Base-by-base conservation (phyloP, 345 rosid species). In the Euclidium syriacum region DNA sequence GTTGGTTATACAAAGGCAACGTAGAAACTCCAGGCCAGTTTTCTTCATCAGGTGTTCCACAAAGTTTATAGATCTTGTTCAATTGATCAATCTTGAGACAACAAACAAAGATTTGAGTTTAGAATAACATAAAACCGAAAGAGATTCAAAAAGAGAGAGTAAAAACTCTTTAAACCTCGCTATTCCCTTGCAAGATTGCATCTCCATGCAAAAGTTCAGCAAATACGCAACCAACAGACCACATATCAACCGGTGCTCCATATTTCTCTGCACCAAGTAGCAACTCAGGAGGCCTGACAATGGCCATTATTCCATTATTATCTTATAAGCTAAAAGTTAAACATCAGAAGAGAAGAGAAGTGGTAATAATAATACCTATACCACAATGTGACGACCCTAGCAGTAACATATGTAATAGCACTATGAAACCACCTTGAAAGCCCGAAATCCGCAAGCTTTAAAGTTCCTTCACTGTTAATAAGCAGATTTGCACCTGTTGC, bases 401-500 rank as follows among this genome's bases (percentile, higher is more conserved):
- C 87, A 20, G 98, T 92, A 27, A 92, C 94, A 62, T 84, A 87
- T 65, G 76, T 73, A 63, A 83, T 89, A 53, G 87, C 97, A 75
- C 73, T 67, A 29, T 95, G 85, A 76, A 75, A 85, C 12, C 90
- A 82, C 24, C 98, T 80, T 23, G 98, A 95, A 52, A 92, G 97
- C 62, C 97, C 96, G 70, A 92, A 92, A 84, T 92, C 98, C 18
- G 98, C 95, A 43, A 92, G 94, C 83, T 92, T 92, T 65, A 92
- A 79, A 62, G 85, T 92, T 34, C 98, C 97, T 79, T 89, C 91
- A 33, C 89, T 89, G 82, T 89, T 95, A 51, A 92, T 92, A 27
- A 89, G 90, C 75, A 92, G 96, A 81, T 92, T 92, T 15, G 99
- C 90, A 23, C 97, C 97, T 92, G 86, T n/a, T n/a, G n/a, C n/a